phyloP scores from a whole-genome alignment of 352 stramenopile species.

The Pythium chondricola region DNA sequence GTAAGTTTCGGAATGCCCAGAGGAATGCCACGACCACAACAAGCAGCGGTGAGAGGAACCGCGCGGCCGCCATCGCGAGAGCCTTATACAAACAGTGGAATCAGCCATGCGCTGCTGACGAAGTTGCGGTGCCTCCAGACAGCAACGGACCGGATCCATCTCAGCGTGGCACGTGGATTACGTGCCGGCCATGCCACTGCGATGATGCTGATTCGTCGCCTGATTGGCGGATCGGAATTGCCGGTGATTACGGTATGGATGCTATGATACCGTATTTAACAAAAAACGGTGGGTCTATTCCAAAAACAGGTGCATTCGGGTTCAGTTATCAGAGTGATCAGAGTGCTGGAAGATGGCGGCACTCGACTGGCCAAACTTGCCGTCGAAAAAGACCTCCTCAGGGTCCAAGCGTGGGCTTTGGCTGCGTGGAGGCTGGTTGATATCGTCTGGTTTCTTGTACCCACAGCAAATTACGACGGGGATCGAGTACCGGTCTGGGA shows the following conservation, averaged over 20 bases:
- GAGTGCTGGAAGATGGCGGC: constrained; percentile 40
- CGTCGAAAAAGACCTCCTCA: constrained; percentile 79
- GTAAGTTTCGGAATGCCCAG: constrained; percentile 12
- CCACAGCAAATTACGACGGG: constrained; percentile 69
- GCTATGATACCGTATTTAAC: too few species aligned
- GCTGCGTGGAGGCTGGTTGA: constrained; percentile 11
- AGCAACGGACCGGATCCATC: too few species aligned
- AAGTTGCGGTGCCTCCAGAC: too few species aligned
- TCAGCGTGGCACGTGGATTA: too few species aligned
- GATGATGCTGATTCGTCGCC: too few species aligned
- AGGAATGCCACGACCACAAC: neutral
- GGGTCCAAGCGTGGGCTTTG: constrained; percentile 43
- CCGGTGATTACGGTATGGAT: too few species aligned
- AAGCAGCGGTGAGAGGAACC: neutral
- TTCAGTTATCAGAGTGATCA: constrained; percentile 2
- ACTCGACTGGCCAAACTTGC: constrained; percentile 71
- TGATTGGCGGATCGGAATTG: too few species aligned
- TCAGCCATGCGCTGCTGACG: too few species aligned
- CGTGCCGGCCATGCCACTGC: too few species aligned
- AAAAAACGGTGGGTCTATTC: too few species aligned
- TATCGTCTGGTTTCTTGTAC: constrained; percentile 27
- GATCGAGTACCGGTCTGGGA: constrained; percentile 72
- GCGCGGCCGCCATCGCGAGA: neutral
- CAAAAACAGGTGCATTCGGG: too few species aligned
- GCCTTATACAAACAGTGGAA: too few species aligned